Conservation (phyloP, 139 green algal genomes). For the Eudorina sp. region DNA sequence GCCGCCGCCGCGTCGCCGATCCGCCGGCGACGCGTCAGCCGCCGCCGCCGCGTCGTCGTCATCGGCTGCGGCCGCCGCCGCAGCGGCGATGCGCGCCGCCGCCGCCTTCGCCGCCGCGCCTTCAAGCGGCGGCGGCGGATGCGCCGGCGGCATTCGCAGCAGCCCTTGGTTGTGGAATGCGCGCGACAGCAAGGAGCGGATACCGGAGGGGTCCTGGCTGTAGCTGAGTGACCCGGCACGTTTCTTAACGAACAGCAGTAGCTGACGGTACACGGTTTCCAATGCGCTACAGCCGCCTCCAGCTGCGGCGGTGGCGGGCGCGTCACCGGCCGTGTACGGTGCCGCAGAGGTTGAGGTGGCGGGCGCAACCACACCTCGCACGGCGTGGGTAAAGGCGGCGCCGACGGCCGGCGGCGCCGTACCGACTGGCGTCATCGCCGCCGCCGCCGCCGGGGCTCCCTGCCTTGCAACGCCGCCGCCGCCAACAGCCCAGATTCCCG, state of each 20-base stretch:
- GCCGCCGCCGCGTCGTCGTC: too few species aligned
- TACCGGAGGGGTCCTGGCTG: constrained; percentile 76
- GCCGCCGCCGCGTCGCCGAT: too few species aligned
- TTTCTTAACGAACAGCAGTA: constrained; percentile 84
- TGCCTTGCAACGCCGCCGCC: background rate
- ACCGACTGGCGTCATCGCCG: background rate
- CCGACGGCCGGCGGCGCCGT: background rate
- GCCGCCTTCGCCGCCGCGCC: background rate
- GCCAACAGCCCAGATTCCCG: background rate
- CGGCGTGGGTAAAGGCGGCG: too few species aligned
- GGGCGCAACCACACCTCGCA: background rate
- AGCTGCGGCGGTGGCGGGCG: background rate
- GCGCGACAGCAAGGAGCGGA: constrained; percentile 76
- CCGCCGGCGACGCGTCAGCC: too few species aligned
- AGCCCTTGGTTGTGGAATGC: constrained; percentile 62
- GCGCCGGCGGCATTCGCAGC: constrained; percentile 15
- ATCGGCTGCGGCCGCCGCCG: too few species aligned
- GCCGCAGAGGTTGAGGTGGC: background rate
- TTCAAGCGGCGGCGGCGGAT: background rate
- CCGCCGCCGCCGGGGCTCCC: background rate
- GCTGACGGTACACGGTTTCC: constrained; percentile 47
- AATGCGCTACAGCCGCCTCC: constrained; percentile 22
- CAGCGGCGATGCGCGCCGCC: background rate
- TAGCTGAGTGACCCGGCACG: constrained; percentile 76
- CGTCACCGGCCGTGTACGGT: background rate